Conservation (phyloP, 1,284 basidiomycete species). For the Taiwanofungus camphoratus region DNA sequence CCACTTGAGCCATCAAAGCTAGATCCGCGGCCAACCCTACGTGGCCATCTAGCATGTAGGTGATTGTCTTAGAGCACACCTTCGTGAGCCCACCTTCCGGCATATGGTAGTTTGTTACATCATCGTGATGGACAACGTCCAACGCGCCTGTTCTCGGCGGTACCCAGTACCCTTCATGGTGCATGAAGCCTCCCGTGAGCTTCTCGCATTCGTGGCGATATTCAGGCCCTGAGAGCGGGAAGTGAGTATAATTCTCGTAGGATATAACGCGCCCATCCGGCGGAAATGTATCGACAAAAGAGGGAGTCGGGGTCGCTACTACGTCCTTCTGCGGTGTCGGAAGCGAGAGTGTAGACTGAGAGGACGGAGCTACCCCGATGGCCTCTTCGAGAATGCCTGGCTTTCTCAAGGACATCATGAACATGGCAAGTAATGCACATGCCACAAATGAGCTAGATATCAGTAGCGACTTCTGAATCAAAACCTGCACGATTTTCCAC, state of each 20-base stretch:
- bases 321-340: slow-evolving; percentile 1
- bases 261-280: slow-evolving; percentile 37
- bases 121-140: slow-evolving; percentile 47
- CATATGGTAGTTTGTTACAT: slow-evolving; percentile 27
- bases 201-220: slow-evolving; percentile 53
- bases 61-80: slow-evolving; percentile 55
- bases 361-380: slow-evolving; percentile 29
- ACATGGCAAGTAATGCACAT: slow-evolving; percentile 43
- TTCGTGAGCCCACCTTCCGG: slow-evolving; percentile 28
- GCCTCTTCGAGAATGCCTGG: slow-evolving; percentile 43
- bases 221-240: slow-evolving; percentile 49
- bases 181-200: slow-evolving; percentile 40
- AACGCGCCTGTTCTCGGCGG: slow-evolving; percentile 24
- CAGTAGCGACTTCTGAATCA: slow-evolving; percentile 27
- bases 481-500: slow-evolving; percentile 9
- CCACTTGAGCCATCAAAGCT: slow-evolving; percentile 58
- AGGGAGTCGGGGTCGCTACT: slow-evolving; percentile 5
- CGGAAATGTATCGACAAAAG: slow-evolving; percentile 18
- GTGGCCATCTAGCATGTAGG: slow-evolving; percentile 62
- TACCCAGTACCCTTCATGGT: slow-evolving; percentile 53
- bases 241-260: slow-evolving; percentile 55
- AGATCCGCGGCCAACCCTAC: slow-evolving; percentile 60
- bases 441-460: slow-evolving; percentile 42
- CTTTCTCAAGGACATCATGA: slow-evolving; percentile 43
- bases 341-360: background rate